Evolutionary conservation across 257 asterid species (phyloP).

Genomic region (Phtheirospermum japonicum): DNA sequence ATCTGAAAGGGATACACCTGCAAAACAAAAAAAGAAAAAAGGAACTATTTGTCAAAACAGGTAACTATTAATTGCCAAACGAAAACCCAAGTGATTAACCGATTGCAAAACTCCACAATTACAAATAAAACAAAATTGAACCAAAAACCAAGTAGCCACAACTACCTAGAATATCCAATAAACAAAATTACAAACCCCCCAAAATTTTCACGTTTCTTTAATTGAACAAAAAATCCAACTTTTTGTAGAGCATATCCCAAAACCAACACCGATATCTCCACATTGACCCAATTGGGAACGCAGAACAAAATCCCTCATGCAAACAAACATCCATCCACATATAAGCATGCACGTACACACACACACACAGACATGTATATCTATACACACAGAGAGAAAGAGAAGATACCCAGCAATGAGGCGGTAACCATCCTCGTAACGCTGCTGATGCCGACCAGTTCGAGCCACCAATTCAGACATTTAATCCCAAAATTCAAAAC

Average conservation of each 20-base stretch:
- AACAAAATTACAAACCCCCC: slow-evolving; percentile 24
- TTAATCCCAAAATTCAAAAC: slow-evolving; percentile 29
- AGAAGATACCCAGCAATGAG: slow-evolving; percentile 70
- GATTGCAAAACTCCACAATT: background rate
- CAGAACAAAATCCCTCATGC: slow-evolving; percentile 25
- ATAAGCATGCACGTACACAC: background rate
- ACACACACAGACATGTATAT: background rate
- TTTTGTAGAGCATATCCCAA: slow-evolving; percentile 12
- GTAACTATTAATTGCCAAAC: background rate
- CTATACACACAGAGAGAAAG: background rate
- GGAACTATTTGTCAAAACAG: slow-evolving; percentile 29
- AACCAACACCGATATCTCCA: slow-evolving; percentile 27
- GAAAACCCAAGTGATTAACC: background rate
- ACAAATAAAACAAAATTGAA: background rate
- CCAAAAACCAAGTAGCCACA: background rate
- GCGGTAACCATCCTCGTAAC: slow-evolving; percentile 81
- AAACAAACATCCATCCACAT: slow-evolving; percentile 26
- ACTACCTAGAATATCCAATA: slow-evolving; percentile 1
- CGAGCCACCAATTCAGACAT: slow-evolving; percentile 97
- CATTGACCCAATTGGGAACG: slow-evolving; percentile 6
- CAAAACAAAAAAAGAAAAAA: background rate
- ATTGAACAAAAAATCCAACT: slow-evolving; percentile 16
- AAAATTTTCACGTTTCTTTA: slow-evolving; percentile 13
- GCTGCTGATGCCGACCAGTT: slow-evolving; percentile 88
- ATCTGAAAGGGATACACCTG: slow-evolving; percentile 88